phyloP scores from a whole-genome alignment of 768 basidiomycete species.

The Mycena sanguinolenta region DNA sequence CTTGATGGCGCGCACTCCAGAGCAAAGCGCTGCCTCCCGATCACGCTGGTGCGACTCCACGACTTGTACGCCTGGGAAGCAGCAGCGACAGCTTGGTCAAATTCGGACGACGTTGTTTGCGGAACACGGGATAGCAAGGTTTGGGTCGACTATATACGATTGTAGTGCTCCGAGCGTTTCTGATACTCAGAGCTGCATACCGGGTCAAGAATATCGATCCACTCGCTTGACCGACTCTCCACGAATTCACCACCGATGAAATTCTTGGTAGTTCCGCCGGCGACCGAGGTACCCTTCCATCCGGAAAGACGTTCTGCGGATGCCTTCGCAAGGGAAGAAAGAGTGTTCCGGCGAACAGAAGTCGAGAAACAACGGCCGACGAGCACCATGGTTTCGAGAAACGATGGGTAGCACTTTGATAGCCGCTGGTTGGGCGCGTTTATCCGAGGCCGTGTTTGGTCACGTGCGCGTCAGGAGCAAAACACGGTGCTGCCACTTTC shows the following conservation, averaged over 20 bases:
- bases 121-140: conserved; percentile 90
- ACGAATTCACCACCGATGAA: conserved; percentile 92
- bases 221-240: conserved; percentile 82
- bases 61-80: conserved; percentile 89
- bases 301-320: conserved; percentile 80
- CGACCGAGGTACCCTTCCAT: conserved; percentile 90
- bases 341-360: conserved; percentile 58
- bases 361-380: conserved; percentile 53
- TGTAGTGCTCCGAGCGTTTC: conserved; percentile 16
- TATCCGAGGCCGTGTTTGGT: too few species aligned
- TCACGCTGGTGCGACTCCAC: conserved; percentile 89
- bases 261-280: conserved; percentile 92
- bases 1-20: conserved; percentile 74
- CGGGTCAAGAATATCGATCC: conserved; percentile 92
- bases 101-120: conserved; percentile 86
- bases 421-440: too few species aligned
- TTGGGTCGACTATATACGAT: conserved; percentile 82
- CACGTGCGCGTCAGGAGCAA: too few species aligned
- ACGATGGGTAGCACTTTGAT: background rate
- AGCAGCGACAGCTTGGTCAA: conserved; percentile 85
- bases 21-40: conserved; percentile 89
- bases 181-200: conserved; percentile 58
- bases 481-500: background rate
- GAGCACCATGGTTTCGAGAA: background rate
- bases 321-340: conserved; percentile 67